Evolutionary conservation across 331 rosid genomes (phyloP), one percentile per base, ranked within the genome.

Genomic region (Ulmus americana): DNA sequence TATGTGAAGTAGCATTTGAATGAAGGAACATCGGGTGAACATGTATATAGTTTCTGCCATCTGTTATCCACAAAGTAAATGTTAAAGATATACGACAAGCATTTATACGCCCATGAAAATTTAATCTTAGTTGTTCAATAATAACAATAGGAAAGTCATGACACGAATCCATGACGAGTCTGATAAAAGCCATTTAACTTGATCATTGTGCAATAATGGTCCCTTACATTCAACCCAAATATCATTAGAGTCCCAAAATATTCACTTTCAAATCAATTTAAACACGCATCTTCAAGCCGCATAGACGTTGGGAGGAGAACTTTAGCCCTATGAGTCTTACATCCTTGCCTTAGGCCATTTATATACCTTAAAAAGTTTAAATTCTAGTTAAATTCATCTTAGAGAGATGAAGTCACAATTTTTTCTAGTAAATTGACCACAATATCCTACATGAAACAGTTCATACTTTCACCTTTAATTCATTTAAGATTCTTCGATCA

Each of bases 1-100:
- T 86, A 64, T 88, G 97, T 7, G 95, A 91, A 57, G 97, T 91
- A 55, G 97, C 96, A 84, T 91, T 91, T 39, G 95, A 91, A 71
- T 86, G 97, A 68, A 91, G 91, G 75, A 91, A 91, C 86, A 67
- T 49, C 2, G 97, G 97, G 54, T 91, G 97, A 70, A 86, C 85
- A 43, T 73, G 85, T 43, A 91, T 72, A 69, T 79, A 79, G 75
- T 81, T 80, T 20, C 71, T 73, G 10, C 67, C 77, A 74, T 75
- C 96, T 91, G 80, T 74, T 62, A 63, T 39, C 5, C 50, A 11
- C 57, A 43, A 49, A 13, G 3, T 7, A 39, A 65, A 59, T 65
- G 55, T 46, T 13, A 63, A 41, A 42, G 39, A 70, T 38, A 35
- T 16, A 38, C 15, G 7, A 28, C 1, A 38, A 56, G 61, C 61